Evolutionary conservation across 2,329 filamentous ascomycete genomes (phyloP), one percentile per base, ranked within the genome.

Genomic region (Aspergillus vadensis): DNA sequence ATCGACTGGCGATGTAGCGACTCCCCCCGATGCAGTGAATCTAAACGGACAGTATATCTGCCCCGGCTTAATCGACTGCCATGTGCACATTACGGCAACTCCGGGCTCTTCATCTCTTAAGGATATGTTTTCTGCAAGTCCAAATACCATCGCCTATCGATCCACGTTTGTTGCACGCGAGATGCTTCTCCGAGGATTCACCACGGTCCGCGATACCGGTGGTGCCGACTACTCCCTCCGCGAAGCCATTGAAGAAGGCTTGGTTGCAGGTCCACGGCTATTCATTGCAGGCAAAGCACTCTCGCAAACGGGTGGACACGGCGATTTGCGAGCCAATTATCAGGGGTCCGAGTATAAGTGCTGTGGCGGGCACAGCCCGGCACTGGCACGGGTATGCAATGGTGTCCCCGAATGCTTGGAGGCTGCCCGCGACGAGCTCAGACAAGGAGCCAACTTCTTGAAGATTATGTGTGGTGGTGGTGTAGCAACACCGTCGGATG

Each of bases 381-480:
- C 47, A 2, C 27, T 67, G 14, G 36, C 55, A 15, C 2, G 81
- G 74, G 69, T 86, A 1, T 81, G 79, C 55, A 82, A 86, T 68
- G 84, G 85, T 3, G 83, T 85, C 4, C 76, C 82, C 0, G 81
- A 82, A 41, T 86, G 84, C 60, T 72, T 84, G 21, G 76, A 78
- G 19, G 79, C 77, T 1, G 78, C 79, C 0, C 76, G 85, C 3
- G 83, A 86, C 56, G 80, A 86, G 69, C 69, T 87, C 0, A 76
- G 85, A 4, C 76, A 73, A 6, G 85, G 85, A 2, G 82, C 83
- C 1, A 81, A 87, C 65, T 86, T 86, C 65, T 78, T 88, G 71
- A 87, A 87, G 70, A 83, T 87, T 64, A 86, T 86, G 83, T 75
- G 76, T 5, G 80, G 80, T 9, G 85, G 85, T 3, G 85, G 85